Conservation (phyloP, 768 basidiomycete species). For the Antrodiella citrinella region DNA sequence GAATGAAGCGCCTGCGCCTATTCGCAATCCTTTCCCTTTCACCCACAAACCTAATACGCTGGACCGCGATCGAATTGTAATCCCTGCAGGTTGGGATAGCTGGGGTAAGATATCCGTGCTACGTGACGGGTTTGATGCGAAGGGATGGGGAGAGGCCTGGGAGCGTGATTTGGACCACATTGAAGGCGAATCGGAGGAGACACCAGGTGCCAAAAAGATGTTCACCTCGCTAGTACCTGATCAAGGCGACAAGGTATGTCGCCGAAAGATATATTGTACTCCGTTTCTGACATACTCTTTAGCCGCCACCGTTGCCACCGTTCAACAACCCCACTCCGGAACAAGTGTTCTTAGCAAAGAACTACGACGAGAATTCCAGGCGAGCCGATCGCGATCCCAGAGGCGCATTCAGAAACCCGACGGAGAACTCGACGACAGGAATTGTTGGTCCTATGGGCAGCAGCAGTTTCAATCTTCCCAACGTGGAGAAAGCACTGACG, state of each 20-base stretch:
- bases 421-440: conserved; percentile 56
- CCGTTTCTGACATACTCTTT: conserved; percentile 1
- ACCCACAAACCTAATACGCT: conserved; percentile 81
- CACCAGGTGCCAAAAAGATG: conserved; percentile 52
- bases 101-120: conserved; percentile 94
- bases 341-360: conserved; percentile 83
- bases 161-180: conserved; percentile 50
- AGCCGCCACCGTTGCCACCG: conserved; percentile 62
- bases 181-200: conserved; percentile 35
- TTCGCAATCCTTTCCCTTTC: conserved; percentile 82
- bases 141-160: conserved; percentile 72
- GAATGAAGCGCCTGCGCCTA: conserved; percentile 35
- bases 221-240: conserved; percentile 71
- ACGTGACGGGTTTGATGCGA: conserved; percentile 86
- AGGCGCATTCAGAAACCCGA: conserved; percentile 74
- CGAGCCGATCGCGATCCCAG: conserved; percentile 88
- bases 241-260: conserved; percentile 56
- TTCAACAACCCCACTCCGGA: conserved; percentile 82
- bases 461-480: conserved; percentile 78
- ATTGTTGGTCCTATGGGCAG: conserved; percentile 92
- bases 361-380: conserved; percentile 88
- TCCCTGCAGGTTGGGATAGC: conserved; percentile 96
- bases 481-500: conserved; percentile 77
- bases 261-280: not conserved
- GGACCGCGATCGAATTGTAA: conserved; percentile 86